These are phyloP conservation scores for Populus simonii DNA, from an alignment of 345 rosid genomes.

Conservation along the genomic window DNA sequence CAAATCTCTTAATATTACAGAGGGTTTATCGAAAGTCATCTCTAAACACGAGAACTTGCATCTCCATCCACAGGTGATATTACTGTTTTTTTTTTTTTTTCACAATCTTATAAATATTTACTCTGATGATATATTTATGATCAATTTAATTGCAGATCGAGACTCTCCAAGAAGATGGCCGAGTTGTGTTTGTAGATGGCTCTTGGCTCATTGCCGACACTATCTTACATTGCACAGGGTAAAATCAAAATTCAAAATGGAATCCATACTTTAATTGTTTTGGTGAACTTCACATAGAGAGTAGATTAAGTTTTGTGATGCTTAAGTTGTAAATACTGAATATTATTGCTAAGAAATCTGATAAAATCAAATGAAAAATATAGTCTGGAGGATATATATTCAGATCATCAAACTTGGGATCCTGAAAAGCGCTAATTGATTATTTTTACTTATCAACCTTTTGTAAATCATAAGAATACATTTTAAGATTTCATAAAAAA, in stretches of 20 bases:
- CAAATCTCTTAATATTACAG: conserved; percentile 47
- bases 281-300: too few species aligned
- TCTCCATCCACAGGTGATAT: conserved; percentile 57
- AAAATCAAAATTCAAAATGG: conserved; percentile 12
- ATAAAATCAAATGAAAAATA: too few species aligned
- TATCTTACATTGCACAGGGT: conserved; percentile 91
- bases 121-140: not conserved
- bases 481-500: too few species aligned
- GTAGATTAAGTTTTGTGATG: too few species aligned
- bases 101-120: too few species aligned
- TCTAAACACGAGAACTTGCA: conserved; percentile 57
- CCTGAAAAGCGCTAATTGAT: too few species aligned
- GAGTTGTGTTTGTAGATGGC: conserved; percentile 58
- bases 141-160: conserved; percentile 45
- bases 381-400: too few species aligned
- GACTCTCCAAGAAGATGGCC: conserved; percentile 62
- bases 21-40: conserved; percentile 72
- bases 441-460: not conserved
- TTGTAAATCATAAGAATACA: too few species aligned
- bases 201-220: conserved; percentile 62
- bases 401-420: too few species aligned
- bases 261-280: too few species aligned
- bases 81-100: not conserved
- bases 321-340: too few species aligned
- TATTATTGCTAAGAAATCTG: too few species aligned